phyloP scores from a whole-genome alignment of 805 yeast genomes.

The Teunomyces panamensis region DNA sequence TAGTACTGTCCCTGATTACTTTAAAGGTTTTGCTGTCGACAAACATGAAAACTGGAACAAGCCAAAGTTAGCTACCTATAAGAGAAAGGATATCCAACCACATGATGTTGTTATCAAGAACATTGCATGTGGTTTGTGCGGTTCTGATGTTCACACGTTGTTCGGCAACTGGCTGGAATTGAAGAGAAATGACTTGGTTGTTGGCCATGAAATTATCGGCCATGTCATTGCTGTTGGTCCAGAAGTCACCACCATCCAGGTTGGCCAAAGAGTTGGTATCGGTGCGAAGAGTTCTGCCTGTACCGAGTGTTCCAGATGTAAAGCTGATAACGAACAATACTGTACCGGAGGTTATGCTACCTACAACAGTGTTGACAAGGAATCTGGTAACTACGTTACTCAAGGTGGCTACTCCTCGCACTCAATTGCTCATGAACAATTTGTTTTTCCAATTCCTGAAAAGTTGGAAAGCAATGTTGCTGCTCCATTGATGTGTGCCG shows the following conservation, averaged over 20 bases:
- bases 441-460: slow-evolving; percentile 61
- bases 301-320: slow-evolving; percentile 26
- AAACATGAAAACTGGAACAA: slow-evolving; percentile 52
- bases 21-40: slow-evolving; percentile 58
- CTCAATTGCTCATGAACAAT: slow-evolving; percentile 60
- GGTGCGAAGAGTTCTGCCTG: slow-evolving; percentile 72
- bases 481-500: slow-evolving; percentile 78
- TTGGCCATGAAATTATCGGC: slow-evolving; percentile 49
- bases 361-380: slow-evolving; percentile 19
- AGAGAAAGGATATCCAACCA: slow-evolving; percentile 39
- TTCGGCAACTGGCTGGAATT: slow-evolving; percentile 50
- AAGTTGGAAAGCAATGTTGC: slow-evolving; percentile 46
- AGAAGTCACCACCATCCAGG: slow-evolving; percentile 47
- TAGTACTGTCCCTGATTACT: slow-evolving; percentile 38
- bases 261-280: slow-evolving; percentile 78
- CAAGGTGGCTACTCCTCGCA: slow-evolving; percentile 74
- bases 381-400: slow-evolving; percentile 46
- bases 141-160: slow-evolving; percentile 54
- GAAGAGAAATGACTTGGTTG: slow-evolving; percentile 34
- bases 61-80: slow-evolving; percentile 49
- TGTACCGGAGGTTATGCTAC: slow-evolving; percentile 20
- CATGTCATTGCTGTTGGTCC: slow-evolving; percentile 50
- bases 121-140: slow-evolving; percentile 47
- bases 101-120: slow-evolving; percentile 17
- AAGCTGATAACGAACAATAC: slow-evolving; percentile 35